A percentile compares a stretch with the other conserved stretches of the same genome.
Evolutionary conservation across 2,329 filamentous ascomycete species (phyloP).

Genomic region (Scedosporium dehoogii): DNA sequence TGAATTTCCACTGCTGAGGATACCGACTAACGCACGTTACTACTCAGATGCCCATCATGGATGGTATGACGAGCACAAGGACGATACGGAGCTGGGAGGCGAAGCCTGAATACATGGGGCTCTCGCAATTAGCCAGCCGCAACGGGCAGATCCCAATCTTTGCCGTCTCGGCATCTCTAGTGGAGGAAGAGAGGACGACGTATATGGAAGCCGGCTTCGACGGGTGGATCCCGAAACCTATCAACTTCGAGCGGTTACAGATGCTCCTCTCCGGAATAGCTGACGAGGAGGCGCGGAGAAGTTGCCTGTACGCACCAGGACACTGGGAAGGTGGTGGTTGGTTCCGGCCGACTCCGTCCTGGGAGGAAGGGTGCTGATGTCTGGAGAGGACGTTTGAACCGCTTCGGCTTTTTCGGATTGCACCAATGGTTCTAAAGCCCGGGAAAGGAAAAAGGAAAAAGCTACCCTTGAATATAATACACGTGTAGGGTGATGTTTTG

Average conservation of each 20-base stretch:
- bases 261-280: constrained; percentile 61
- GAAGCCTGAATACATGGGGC: constrained; percentile 29
- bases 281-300: constrained; percentile 44
- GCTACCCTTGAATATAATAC: too few species aligned
- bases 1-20: not conserved
- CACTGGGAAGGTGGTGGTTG: constrained; percentile 82
- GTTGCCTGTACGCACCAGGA: constrained; percentile 60
- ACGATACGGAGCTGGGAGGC: constrained; percentile 70
- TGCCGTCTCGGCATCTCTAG: constrained; percentile 73
- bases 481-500: too few species aligned
- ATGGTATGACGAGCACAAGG: constrained; percentile 71
- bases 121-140: constrained; percentile 47
- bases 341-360: constrained; percentile 39
- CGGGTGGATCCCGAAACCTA: constrained; percentile 83
- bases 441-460: too few species aligned
- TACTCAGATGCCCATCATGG: constrained; percentile 78
- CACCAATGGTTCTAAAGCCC: too few species aligned
- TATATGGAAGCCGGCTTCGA: constrained; percentile 79
- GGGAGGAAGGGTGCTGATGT: not conserved
- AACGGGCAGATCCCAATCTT: constrained; percentile 71
- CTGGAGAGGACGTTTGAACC: not conserved
- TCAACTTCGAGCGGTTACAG: constrained; percentile 68
- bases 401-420: not conserved
- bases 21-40: not conserved
- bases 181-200: constrained; percentile 56